These are phyloP conservation scores for Aphanoascus verrucosus DNA, from an alignment of 2,329 filamentous ascomycete genomes.

Conservation along the genomic window DNA sequence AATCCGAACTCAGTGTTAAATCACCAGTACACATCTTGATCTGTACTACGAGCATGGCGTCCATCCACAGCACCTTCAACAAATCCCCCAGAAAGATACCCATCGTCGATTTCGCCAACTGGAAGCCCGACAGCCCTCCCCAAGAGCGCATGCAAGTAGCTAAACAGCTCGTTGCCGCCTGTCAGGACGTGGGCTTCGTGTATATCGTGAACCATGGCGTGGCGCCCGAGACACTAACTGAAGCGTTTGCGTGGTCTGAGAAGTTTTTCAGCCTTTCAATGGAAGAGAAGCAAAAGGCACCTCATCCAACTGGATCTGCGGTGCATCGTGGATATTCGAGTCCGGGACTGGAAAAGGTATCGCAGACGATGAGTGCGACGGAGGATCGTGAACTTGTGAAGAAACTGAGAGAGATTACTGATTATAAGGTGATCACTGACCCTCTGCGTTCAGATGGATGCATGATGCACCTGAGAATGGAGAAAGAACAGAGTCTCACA, in stretches of 20 bases:
- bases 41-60: neutral
- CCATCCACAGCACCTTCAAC: neutral
- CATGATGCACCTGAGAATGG: no score
- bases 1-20: no score
- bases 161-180: constrained; percentile 34
- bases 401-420: constrained; percentile 38
- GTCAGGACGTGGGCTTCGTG: constrained; percentile 38
- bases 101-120: constrained; percentile 32
- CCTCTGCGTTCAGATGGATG: neutral
- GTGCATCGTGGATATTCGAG: constrained; percentile 48
- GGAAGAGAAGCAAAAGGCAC: constrained; percentile 40
- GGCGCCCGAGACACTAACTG: constrained; percentile 27
- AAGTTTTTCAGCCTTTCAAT: constrained; percentile 37
- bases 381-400: constrained; percentile 29
- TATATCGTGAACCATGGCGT: constrained; percentile 43
- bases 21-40: neutral
- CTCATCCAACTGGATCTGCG: constrained; percentile 40
- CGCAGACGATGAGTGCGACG: constrained; percentile 35
- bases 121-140: constrained; percentile 23
- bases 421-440: constrained; percentile 39
- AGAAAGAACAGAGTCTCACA: no score
- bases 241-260: constrained; percentile 37
- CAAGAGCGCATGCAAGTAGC: constrained; percentile 27
- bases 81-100: constrained; percentile 22
- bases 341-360: constrained; percentile 46